Percentiles rank a stretch among this genome's conserved stretches.
phyloP scores from a whole-genome alignment of 306 rosid species.

The Cucurbita ficifolia region DNA sequence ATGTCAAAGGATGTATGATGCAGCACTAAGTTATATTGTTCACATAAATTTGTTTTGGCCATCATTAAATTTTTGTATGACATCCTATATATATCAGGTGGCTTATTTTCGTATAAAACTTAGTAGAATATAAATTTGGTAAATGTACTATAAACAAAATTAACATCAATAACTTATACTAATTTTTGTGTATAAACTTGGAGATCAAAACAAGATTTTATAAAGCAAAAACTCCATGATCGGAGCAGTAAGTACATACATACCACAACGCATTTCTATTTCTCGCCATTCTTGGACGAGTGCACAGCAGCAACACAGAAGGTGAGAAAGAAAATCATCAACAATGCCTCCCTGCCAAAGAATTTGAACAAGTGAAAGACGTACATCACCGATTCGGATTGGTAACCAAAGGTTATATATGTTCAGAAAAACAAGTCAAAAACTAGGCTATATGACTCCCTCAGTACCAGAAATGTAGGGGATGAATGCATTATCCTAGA shows the following conservation, averaged over 20 bases:
- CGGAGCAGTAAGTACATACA: not conserved
- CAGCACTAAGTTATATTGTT: not conserved
- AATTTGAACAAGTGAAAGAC: not conserved
- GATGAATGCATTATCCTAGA: not conserved
- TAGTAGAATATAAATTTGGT: not conserved
- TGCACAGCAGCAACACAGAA: slow-evolving; percentile 97
- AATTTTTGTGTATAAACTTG: not conserved
- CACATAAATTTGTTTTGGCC: not conserved
- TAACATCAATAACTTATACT: not conserved
- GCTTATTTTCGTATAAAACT: not conserved
- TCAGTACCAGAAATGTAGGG: not conserved
- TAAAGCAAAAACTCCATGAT: not conserved
- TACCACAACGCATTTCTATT: slow-evolving; percentile 92
- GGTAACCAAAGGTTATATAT: not conserved
- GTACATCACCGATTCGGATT: not conserved
- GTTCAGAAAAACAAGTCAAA: not conserved
- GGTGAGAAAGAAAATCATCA: slow-evolving; percentile 91
- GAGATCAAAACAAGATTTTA: not conserved
- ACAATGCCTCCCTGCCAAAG: slow-evolving; percentile 61
- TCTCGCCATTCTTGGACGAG: slow-evolving; percentile 99
- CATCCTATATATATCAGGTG: not conserved
- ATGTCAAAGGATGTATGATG: not conserved
- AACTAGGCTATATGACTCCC: not conserved
- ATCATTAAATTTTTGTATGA: not conserved
- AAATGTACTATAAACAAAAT: not conserved